These are phyloP conservation scores for Tuber melanosporum DNA, from an alignment of 495 filamentous ascomycete species.

Conservation along the genomic window DNA sequence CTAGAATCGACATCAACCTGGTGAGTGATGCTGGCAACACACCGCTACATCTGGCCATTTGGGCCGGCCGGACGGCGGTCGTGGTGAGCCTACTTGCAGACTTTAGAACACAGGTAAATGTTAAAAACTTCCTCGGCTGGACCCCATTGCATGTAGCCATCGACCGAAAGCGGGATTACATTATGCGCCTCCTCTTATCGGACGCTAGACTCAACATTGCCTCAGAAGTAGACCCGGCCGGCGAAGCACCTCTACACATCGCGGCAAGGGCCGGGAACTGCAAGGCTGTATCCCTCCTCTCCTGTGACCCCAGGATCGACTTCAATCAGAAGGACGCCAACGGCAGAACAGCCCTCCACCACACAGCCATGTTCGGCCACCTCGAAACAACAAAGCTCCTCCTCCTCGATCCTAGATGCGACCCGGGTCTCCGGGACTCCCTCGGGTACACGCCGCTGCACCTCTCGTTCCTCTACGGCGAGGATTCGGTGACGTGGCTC, in stretches of 20 bases:
- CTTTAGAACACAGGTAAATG: neutral
- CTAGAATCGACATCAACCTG: neutral
- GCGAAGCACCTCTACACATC: neutral
- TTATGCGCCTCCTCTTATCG: neutral
- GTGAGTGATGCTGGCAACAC: neutral
- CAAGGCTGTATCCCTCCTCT: neutral
- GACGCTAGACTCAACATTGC: neutral
- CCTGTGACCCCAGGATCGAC: neutral
- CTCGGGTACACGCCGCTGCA: neutral
- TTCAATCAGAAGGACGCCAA: neutral
- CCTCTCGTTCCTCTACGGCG: neutral
- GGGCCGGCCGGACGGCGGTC: neutral
- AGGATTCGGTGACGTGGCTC: neutral
- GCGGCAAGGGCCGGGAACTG: neutral
- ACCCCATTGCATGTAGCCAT: neutral
- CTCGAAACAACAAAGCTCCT: neutral
- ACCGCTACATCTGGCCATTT: neutral
- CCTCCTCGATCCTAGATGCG: neutral
- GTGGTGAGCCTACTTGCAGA: neutral
- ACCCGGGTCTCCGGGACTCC: neutral
- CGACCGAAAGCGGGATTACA: neutral
- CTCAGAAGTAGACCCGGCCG: neutral
- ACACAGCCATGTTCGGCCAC: neutral
- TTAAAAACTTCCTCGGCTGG: neutral
- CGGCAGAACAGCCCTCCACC: neutral